Evolutionary conservation across 139 green algal genomes (phyloP), one percentile per base, ranked within the genome.

Genomic region (Eudorina sp.): DNA sequence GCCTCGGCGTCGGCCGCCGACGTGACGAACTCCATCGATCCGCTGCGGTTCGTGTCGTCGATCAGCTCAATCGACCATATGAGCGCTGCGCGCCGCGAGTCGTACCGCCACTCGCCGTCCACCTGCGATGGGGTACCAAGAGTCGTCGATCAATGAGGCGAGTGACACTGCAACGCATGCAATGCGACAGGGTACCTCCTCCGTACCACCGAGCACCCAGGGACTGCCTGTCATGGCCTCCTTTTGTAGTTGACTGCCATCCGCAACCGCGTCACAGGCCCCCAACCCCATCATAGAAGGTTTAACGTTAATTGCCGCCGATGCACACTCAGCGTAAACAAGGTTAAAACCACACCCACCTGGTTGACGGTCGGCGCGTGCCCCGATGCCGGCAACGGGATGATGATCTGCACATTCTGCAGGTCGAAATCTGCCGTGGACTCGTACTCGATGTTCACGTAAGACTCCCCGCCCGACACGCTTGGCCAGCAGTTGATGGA

Each of bases 391-490:
- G 92, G 93, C 58, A 96, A 38, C 0, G 98, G 98, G 74, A 99
- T 98, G 86, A 92, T 82, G 68, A 99, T 97, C n/a, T 93, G 68
- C 8, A 99, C 96, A 76, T 98, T 96, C 34, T 98, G 95, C 48
- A 99, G 93, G 92, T 99, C 98, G 64, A 98, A 96, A 6, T 70
- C 45, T 13, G 91, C 92, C 0, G 87, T 93, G 62, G 88, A 92
- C 93, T 99, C 98, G 89, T 99, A 99, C 95, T 99, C 98, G 58
- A 99, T 98, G 95, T 98, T 99, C 62, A 99, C 96, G 83, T 97
- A 99, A 36, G 97, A 97, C 88, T 99, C 94, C 27, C 81, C 90
- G 31, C 96, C 96, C 1, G 94, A 97, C 36, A 97, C 92, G 36
- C 89, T 96, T 23, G 98, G 98, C 98, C 98, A 99, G 95, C 97